phyloP scores from a whole-genome alignment of 2,329 filamentous ascomycete genomes.

The Chrysoporthe austroafricana region DNA sequence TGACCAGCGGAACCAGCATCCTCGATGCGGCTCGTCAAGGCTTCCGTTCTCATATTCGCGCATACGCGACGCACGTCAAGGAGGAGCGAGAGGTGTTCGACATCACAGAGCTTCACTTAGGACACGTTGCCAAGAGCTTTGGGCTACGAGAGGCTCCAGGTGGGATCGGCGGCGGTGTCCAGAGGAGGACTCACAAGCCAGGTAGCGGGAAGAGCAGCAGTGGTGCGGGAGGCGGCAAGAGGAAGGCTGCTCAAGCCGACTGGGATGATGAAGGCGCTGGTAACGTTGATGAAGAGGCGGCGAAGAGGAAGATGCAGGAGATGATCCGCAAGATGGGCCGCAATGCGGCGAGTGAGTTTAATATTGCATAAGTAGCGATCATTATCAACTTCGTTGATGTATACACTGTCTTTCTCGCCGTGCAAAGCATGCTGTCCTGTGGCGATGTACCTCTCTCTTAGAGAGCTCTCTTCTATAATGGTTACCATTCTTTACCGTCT shows the following conservation, averaged over 20 bases:
- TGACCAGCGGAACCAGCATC: constrained; percentile 54
- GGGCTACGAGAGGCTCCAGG: constrained; percentile 86
- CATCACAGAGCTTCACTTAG: constrained; percentile 87
- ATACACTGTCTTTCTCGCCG: not conserved
- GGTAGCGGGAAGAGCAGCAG: constrained; percentile 39
- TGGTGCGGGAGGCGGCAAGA: constrained; percentile 28
- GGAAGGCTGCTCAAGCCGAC: constrained; percentile 38
- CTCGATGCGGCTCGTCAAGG: constrained; percentile 82
- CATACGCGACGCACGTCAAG: constrained; percentile 91
- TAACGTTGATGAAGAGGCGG: constrained; percentile 59
- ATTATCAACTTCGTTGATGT: not conserved
- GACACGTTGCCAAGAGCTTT: constrained; percentile 93
- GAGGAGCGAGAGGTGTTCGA: constrained; percentile 87
- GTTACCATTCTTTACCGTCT: not conserved
- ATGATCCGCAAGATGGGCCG: constrained; percentile 55
- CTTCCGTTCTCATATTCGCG: constrained; percentile 89
- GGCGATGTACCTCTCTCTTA: not conserved
- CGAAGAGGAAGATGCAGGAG: constrained; percentile 68
- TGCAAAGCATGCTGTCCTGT: not conserved
- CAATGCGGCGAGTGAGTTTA: constrained; percentile 66
- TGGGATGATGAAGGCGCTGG: constrained; percentile 46
- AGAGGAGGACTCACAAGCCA: constrained; percentile 48
- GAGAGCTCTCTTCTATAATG: not conserved
- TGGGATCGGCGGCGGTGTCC: constrained; percentile 69
- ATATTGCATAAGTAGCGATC: constrained; percentile 50